Evolutionary conservation across 495 filamentous ascomycete genomes (phyloP), one percentile per base, ranked within the genome.

Genomic region (Aspergillus saccharolyticus): DNA sequence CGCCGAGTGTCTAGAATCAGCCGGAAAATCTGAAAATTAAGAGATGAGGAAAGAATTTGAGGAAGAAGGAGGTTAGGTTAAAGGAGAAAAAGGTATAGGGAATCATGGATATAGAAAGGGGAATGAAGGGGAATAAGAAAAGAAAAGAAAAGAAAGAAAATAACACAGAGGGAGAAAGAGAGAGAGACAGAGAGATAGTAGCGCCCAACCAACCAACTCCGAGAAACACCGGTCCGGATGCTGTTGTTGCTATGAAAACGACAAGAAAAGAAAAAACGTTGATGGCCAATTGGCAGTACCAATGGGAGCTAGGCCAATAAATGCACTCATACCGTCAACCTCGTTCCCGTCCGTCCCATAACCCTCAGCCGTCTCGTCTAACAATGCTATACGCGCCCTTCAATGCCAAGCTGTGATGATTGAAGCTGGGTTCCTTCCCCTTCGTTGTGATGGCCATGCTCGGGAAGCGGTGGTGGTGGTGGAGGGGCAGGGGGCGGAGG

Each of bases 401-500:
- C 55, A 24, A 68, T 63, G 42, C 60, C 61, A 48, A 67, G 60
- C 18, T 66, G 66, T 42, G 61, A 48, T 21, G 56, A 57, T n/a
- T 54, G 58, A 1, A 63, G 8, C 24, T 59, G 44, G 8, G 58
- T 56, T 44, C 52, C 30, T 10, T 56, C 53, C 19, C 56, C 43
- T 42, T 65, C 42, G 56, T 59, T 48, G 17, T 59, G 33, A 39
- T 51, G 7, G 8, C 25, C 17, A 12, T 56, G 46, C 20, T 43
- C 49, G 9, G 17, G 56, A 28, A 28, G 42, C 20, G 47, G 58
- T 5, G 64, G 66, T 14, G 65, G 66, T 14, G 65, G 62, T 5
- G 65, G 66, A 28, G 66, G 64, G 2, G 66, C 59, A 5, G 66
- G 63, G 5, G 68, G 62, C 5, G 66, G 60, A 15, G 62, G 50